These are phyloP conservation scores for Lentinus tigrinus DNA, from an alignment of 768 basidiomycete species.

Conservation along the genomic window DNA sequence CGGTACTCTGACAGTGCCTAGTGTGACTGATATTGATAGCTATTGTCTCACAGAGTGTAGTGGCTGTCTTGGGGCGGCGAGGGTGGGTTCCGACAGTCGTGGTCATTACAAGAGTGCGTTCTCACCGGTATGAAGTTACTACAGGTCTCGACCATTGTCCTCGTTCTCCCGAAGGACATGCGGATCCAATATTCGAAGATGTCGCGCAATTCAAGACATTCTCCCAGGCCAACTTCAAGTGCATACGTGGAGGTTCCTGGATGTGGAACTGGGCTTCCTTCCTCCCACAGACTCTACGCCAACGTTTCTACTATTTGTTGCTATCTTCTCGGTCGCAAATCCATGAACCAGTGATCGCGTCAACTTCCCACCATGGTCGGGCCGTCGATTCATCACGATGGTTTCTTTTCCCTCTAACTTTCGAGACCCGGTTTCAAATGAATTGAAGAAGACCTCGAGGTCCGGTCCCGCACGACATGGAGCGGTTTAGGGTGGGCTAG, in stretches of 20 bases:
- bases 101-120: neutral
- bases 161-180: neutral
- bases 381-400: conserved; percentile 9
- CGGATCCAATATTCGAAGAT: neutral
- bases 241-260: neutral
- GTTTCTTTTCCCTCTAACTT: conserved; percentile 1
- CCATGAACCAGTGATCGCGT: neutral
- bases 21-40: neutral
- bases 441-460: conserved; percentile 2
- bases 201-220: neutral
- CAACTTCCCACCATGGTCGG: conserved; percentile 9
- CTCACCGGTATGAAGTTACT: neutral
- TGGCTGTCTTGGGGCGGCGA: no score
- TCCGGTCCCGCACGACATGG: neutral
- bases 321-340: conserved; percentile 1
- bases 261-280: neutral
- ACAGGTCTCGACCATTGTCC: neutral
- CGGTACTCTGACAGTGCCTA: neutral
- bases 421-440: neutral
- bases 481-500: neutral
- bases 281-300: conserved; percentile 5
- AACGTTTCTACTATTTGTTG: neutral
- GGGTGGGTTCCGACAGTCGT: neutral
- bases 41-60: neutral
- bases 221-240: neutral